Percentiles rank a stretch among this genome's conserved stretches.
Conservation (phyloP, 176 grass and related monocot species). For the Oryza coarctata region DNA sequence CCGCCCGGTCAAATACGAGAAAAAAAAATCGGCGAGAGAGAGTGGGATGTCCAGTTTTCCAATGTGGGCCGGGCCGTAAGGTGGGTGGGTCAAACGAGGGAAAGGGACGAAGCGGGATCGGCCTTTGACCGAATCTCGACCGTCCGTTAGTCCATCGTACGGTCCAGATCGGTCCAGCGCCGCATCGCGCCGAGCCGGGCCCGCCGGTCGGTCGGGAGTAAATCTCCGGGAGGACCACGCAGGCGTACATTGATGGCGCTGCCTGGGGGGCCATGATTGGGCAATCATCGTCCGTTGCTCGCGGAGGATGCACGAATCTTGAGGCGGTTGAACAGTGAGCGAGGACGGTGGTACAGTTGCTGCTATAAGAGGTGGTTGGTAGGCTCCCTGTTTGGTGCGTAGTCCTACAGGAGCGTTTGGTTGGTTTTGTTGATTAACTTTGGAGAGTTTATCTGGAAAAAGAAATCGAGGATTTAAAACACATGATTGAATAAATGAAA, state of each 20-base stretch:
- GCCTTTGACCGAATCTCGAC: constrained; percentile 20
- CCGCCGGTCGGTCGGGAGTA: constrained; percentile 44
- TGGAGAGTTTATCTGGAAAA: neutral
- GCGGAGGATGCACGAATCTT: constrained; percentile 24
- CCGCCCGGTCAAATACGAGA: constrained; percentile 38
- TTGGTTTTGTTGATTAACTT: neutral
- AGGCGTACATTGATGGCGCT: constrained; percentile 39
- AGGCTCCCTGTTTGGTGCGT: neutral
- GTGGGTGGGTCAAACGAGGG: constrained; percentile 48
- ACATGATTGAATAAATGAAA: no score
- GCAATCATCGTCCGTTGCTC: constrained; percentile 25
- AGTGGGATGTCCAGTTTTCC: neutral
- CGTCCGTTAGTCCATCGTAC: neutral
- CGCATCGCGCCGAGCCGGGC: neutral
- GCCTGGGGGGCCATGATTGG: constrained; percentile 35
- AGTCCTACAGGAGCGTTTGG: neutral
- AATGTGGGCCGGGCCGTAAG: neutral
- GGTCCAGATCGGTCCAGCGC: constrained; percentile 6
- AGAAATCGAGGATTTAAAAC: no score
- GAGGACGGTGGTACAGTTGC: neutral
- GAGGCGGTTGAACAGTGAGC: neutral
- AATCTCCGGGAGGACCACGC: constrained; percentile 38
- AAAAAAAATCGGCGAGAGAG: neutral
- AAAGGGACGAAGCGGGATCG: neutral
- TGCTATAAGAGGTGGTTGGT: neutral